Conservation (phyloP, 306 rosid species). For the Canavalia gladiata region DNA sequence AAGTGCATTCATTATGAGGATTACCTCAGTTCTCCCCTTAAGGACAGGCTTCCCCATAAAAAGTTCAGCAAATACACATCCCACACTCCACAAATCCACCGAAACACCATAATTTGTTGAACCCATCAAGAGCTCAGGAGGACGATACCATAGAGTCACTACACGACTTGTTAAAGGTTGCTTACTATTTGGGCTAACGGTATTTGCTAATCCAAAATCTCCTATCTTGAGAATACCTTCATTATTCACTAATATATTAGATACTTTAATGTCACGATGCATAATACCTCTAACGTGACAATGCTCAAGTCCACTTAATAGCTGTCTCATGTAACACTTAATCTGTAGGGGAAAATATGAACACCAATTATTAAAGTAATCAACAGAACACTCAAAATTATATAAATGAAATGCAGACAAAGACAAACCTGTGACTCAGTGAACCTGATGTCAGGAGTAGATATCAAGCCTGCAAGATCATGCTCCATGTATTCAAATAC, state of each 20-base stretch:
- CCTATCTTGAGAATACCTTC: constrained; percentile 88
- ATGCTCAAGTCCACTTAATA: constrained; percentile 90
- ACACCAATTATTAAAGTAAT: constrained; percentile 33
- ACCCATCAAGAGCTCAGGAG: constrained; percentile 98
- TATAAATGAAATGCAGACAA: constrained; percentile 15
- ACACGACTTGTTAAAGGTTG: constrained; percentile 87
- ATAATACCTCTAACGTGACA: constrained; percentile 89
- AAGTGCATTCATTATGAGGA: constrained; percentile 23
- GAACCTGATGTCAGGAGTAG: constrained; percentile 78
- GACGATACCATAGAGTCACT: constrained; percentile 99
- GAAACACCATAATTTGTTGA: constrained; percentile 84
- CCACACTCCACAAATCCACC: constrained; percentile 96
- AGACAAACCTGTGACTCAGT: constrained; percentile 79
- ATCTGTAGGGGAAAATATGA: constrained; percentile 58
- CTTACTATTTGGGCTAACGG: constrained; percentile 62
- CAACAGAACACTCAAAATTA: neutral
- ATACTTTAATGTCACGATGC: constrained; percentile 93
- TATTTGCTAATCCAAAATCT: constrained; percentile 96
- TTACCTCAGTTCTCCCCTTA: constrained; percentile 97
- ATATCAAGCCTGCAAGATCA: constrained; percentile 90
- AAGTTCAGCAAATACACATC: constrained; percentile 97
- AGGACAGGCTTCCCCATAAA: constrained; percentile 81
- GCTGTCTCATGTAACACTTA: constrained; percentile 95
- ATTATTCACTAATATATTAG: constrained; percentile 90
- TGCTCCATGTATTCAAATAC: constrained; percentile 99